phyloP scores from a whole-genome alignment of 352 stramenopile species.

The Phytophthora kernoviae region DNA sequence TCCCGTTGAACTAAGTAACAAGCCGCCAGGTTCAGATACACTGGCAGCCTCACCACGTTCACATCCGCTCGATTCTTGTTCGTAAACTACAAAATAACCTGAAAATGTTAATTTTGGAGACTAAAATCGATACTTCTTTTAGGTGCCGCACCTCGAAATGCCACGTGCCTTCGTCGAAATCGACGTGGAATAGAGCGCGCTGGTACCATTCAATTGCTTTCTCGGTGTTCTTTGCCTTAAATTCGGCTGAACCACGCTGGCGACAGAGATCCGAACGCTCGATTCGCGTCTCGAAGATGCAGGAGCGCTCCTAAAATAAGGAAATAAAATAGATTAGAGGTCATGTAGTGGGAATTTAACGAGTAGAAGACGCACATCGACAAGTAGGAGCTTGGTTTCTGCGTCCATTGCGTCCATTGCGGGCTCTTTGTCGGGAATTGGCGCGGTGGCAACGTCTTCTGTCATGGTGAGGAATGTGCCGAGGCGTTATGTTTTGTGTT shows the following conservation, averaged over 20 bases:
- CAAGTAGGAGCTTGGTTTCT: constrained; percentile 41
- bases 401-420: constrained; percentile 31
- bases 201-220: constrained; percentile 74
- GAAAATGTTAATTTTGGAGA: not conserved
- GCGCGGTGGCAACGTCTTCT: too few relatives aligned
- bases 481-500: too few relatives aligned
- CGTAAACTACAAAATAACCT: constrained; percentile 51
- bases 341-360: not conserved
- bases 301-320: constrained; percentile 86
- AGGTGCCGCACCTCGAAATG: constrained; percentile 65
- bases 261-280: constrained; percentile 68
- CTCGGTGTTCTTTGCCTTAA: constrained; percentile 54
- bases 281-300: constrained; percentile 84
- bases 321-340: not conserved
- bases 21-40: constrained; percentile 84
- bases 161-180: constrained; percentile 88
- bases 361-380: constrained; percentile 24
- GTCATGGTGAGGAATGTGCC: too few relatives aligned
- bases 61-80: constrained; percentile 73
- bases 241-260: constrained; percentile 61
- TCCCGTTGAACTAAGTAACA: constrained; percentile 61
- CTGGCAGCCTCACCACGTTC: constrained; percentile 71
- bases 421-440: too few relatives aligned
- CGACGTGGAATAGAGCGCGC: constrained; percentile 77
- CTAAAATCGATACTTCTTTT: not conserved